phyloP scores from a whole-genome alignment of 129 eudicot genomes.

The Centella asiatica region DNA sequence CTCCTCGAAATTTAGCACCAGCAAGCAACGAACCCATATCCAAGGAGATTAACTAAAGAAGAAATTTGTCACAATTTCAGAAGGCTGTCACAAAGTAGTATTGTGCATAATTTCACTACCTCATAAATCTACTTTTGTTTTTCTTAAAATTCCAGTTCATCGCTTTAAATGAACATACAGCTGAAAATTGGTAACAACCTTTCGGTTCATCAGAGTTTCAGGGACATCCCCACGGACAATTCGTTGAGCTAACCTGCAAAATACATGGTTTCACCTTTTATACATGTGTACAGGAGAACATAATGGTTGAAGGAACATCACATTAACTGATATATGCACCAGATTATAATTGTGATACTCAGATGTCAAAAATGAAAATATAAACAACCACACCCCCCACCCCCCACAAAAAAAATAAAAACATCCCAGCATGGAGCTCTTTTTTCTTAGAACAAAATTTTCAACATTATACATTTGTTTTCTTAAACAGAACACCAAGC shows the following conservation, averaged over 20 bases:
- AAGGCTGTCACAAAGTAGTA: background rate
- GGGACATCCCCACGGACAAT: conserved; percentile 96
- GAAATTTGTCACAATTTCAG: background rate
- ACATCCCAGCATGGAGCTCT: background rate
- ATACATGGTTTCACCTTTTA: background rate
- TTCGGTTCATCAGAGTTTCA: conserved; percentile 80
- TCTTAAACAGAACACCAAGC: too few species aligned
- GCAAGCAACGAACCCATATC: conserved; percentile 98
- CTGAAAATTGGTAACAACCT: conserved; percentile 32
- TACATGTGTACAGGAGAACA: background rate
- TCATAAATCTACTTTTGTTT: too few species aligned
- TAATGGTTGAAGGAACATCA: background rate
- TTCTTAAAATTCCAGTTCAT: too few species aligned
- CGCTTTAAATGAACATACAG: background rate
- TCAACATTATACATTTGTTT: too few species aligned
- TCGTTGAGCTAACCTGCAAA: conserved; percentile 91
- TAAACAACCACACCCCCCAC: too few species aligned
- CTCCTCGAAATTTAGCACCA: conserved; percentile 96
- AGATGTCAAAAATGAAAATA: background rate
- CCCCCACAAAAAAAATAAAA: too few species aligned
- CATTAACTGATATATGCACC: background rate
- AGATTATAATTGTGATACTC: background rate
- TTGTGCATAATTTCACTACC: too few species aligned
- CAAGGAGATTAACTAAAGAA: conserved; percentile 60
- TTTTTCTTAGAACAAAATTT: background rate